phyloP scores from a whole-genome alignment of 768 basidiomycete genomes.

The Amyloporia xantha region DNA sequence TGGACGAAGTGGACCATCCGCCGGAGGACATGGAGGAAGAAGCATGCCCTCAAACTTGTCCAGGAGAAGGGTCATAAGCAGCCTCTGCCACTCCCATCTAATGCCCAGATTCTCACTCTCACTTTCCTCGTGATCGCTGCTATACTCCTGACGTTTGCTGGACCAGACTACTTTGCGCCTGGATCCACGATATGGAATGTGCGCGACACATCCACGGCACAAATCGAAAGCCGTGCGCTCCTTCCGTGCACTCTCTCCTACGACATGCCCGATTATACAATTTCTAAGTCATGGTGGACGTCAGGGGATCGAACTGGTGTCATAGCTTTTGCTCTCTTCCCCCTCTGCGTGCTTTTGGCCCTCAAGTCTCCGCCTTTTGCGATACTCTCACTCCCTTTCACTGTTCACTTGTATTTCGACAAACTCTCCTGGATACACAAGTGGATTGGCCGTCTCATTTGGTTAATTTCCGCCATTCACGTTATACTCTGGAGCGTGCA shows the following conservation, averaged over 20 bases:
- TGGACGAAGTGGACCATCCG: conserved; percentile 57
- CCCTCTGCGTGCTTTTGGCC: conserved; percentile 62
- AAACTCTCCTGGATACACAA: conserved; percentile 67
- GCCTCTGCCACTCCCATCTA: conserved; percentile 48
- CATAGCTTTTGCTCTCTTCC: conserved; percentile 67
- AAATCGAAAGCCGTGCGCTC: conserved; percentile 10
- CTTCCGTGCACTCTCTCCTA: conserved; percentile 5
- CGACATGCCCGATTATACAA: conserved; percentile 49
- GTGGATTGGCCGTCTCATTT: conserved; percentile 66
- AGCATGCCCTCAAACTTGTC: conserved; percentile 32
- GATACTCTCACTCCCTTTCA: conserved; percentile 54
- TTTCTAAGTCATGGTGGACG: conserved; percentile 67
- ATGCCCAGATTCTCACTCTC: conserved; percentile 53
- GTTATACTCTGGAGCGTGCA: conserved; percentile 66
- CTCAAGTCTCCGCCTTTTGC: conserved; percentile 71
- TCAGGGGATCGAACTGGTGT: conserved; percentile 59
- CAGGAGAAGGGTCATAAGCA: conserved; percentile 31
- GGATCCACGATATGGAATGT: conserved; percentile 39
- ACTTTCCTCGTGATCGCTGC: conserved; percentile 36
- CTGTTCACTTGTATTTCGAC: conserved; percentile 66
- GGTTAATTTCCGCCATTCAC: conserved; percentile 55
- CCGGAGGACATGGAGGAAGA: conserved; percentile 51
- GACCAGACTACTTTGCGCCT: conserved; percentile 69
- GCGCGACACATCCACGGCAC: too few relatives aligned
- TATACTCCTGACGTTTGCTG: conserved; percentile 45